Evolutionary conservation across 805 yeast species (phyloP).

Genomic region (Dipodascus albidus): DNA sequence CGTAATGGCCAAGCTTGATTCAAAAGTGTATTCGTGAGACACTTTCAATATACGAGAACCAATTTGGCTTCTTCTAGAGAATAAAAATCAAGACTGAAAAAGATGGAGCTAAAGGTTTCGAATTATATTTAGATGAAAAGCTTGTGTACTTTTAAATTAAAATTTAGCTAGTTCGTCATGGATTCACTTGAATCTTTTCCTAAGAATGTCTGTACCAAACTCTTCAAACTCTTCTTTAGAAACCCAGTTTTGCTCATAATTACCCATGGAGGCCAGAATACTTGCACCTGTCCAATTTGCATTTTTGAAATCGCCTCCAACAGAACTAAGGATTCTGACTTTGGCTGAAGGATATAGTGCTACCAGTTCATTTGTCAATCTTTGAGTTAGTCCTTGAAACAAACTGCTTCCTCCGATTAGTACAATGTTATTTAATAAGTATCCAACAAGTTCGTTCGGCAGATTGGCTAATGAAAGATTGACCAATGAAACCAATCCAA

Average conservation of each 20-base stretch:
- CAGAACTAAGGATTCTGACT: slow-evolving; percentile 31
- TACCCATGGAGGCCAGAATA: slow-evolving; percentile 49
- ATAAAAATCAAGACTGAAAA: too few species aligned
- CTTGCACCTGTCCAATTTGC: slow-evolving; percentile 69
- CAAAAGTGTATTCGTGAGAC: too few species aligned
- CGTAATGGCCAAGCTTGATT: too few species aligned
- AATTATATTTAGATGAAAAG: too few species aligned
- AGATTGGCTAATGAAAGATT: slow-evolving; percentile 28
- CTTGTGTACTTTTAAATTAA: too few species aligned
- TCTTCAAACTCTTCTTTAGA: slow-evolving; percentile 57
- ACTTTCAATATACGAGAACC: too few species aligned
- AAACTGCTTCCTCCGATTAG: slow-evolving; percentile 52
- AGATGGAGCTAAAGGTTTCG: too few species aligned
- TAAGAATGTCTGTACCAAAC: slow-evolving; percentile 35
- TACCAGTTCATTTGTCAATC: slow-evolving; percentile 44
- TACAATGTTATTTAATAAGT: slow-evolving; percentile 36
- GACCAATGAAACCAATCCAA: slow-evolving; percentile 37
- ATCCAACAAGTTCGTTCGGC: slow-evolving; percentile 31
- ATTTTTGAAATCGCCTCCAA: slow-evolving; percentile 41
- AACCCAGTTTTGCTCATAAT: slow-evolving; percentile 44
- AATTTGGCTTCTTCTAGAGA: too few species aligned
- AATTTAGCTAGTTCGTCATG: not conserved
- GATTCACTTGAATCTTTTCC: slow-evolving; percentile 26
- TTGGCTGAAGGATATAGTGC: slow-evolving; percentile 42
- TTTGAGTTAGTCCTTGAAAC: slow-evolving; percentile 43